These are phyloP conservation scores for Geotrichum phurueaensis DNA, from an alignment of 1,139 yeast species.

Conservation along the genomic window DNA sequence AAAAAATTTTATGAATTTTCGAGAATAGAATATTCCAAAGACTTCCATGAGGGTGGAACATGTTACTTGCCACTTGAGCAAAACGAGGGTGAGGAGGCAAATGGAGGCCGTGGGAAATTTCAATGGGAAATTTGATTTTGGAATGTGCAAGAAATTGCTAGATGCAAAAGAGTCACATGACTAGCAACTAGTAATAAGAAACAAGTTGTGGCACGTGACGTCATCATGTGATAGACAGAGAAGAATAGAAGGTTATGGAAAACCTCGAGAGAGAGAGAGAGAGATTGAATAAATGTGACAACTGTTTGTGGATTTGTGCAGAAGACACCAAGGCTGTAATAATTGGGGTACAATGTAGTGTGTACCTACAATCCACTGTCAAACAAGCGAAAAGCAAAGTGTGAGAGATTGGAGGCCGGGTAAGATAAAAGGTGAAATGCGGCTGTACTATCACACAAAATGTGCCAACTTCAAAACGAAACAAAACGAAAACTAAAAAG, in stretches of 20 bases:
- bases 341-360: no score
- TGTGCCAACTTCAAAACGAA: background rate
- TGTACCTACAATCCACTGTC: no score
- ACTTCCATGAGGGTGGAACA: background rate
- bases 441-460: background rate
- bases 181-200: no score
- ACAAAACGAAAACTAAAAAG: background rate
- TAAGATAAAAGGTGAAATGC: background rate
- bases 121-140: no score
- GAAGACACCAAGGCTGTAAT: no score
- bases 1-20: slow-evolving; percentile 5
- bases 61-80: background rate
- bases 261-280: no score
- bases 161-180: no score
- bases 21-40: slow-evolving; percentile 12
- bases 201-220: no score
- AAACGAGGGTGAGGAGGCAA: background rate
- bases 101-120: background rate
- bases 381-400: no score
- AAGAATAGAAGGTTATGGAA: no score
- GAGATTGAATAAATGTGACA: background rate
- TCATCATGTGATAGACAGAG: no score
- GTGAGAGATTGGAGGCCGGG: background rate
- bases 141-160: no score
- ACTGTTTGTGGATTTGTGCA: background rate